Conservation (phyloP, 2,329 filamentous ascomycete species). For the Arthroderma sp. region DNA sequence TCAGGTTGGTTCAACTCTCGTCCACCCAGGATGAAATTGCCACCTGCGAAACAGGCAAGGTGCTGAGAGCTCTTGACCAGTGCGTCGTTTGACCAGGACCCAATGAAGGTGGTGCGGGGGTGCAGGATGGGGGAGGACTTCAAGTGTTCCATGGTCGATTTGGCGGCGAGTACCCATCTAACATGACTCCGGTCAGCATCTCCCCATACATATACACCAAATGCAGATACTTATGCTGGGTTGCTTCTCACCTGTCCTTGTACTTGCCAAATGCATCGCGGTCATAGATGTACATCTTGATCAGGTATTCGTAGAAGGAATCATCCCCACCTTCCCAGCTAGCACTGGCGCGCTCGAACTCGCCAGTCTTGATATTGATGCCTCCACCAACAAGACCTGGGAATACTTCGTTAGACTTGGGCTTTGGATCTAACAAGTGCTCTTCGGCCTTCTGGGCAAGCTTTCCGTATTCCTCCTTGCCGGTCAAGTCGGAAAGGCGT, state of each 20-base stretch:
- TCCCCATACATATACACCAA: background rate
- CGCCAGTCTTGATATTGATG: slow-evolving; percentile 53
- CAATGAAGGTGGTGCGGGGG: slow-evolving; percentile 57
- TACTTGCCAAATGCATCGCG: slow-evolving; percentile 50
- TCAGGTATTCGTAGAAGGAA: slow-evolving; percentile 78
- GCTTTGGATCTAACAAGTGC: slow-evolving; percentile 57
- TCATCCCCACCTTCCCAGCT: slow-evolving; percentile 69
- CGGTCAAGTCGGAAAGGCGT: slow-evolving; percentile 62
- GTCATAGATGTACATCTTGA: slow-evolving; percentile 85
- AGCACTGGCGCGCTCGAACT: slow-evolving; percentile 54
- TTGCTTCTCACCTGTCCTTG: slow-evolving; percentile 39
- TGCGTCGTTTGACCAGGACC: slow-evolving; percentile 27
- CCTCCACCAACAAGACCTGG: slow-evolving; percentile 62
- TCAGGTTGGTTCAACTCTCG: slow-evolving; percentile 52
- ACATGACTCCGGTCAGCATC: background rate
- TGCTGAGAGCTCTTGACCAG: slow-evolving; percentile 33
- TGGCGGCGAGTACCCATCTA: slow-evolving; percentile 63
- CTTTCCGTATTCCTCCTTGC: slow-evolving; percentile 52
- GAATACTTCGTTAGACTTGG: slow-evolving; percentile 54
- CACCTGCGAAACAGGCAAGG: slow-evolving; percentile 70
- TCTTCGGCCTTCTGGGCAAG: slow-evolving; percentile 56
- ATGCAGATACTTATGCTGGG: background rate
- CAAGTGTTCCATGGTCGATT: slow-evolving; percentile 62
- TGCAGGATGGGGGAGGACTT: slow-evolving; percentile 54
- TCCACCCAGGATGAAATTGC: slow-evolving; percentile 74